Evolutionary conservation across 306 rosid species (phyloP).

Genomic region (Calophaca sinica): DNA sequence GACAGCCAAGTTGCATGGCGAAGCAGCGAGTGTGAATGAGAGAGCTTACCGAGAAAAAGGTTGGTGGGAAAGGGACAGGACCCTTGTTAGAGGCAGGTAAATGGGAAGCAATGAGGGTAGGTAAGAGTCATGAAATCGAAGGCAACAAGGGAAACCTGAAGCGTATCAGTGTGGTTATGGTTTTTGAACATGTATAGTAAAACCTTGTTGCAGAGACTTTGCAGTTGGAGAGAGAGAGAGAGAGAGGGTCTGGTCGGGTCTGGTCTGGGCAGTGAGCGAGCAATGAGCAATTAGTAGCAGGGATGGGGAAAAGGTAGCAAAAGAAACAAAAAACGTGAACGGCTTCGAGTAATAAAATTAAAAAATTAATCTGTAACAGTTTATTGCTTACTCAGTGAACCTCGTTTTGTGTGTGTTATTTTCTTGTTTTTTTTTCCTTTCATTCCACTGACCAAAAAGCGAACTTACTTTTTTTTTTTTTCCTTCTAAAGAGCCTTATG

Average conservation of each 20-base stretch:
- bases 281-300: slow-evolving; percentile 21
- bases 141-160: slow-evolving; percentile 52
- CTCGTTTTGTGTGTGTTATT: slow-evolving; percentile 37
- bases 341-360: slow-evolving; percentile 24
- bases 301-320: slow-evolving; percentile 33
- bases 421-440: slow-evolving; percentile 5
- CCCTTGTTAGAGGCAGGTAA: slow-evolving; percentile 29
- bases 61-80: slow-evolving; percentile 48
- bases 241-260: background rate
- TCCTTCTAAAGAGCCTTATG: too few species aligned
- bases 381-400: slow-evolving; percentile 6
- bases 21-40: slow-evolving; percentile 38
- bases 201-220: background rate
- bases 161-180: slow-evolving; percentile 27
- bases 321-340: slow-evolving; percentile 45
- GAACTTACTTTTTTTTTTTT: too few species aligned
- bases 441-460: background rate
- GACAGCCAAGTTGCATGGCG: slow-evolving; percentile 40
- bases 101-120: slow-evolving; percentile 47
- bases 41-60: slow-evolving; percentile 35
- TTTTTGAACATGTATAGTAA: background rate
- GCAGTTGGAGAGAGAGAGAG: slow-evolving; percentile 38
- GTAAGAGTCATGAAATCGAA: slow-evolving; percentile 49
- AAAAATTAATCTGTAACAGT: slow-evolving; percentile 13
- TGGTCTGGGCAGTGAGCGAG: background rate